Conservation (phyloP, 2,329 filamentous ascomycete genomes). For the Akanthomyces lecanii region DNA sequence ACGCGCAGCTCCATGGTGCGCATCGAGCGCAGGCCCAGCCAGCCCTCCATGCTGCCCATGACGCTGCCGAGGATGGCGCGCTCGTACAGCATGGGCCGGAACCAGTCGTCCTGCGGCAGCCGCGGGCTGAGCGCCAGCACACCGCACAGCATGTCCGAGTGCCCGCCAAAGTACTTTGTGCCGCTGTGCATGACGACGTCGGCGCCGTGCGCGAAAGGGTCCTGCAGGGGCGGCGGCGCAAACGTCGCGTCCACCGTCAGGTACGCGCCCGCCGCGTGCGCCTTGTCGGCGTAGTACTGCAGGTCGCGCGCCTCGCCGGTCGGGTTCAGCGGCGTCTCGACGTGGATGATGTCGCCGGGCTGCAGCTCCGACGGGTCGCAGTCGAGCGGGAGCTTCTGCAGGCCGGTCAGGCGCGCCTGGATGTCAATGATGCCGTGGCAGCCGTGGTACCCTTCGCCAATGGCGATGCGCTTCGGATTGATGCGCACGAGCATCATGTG, state of each 20-base stretch:
- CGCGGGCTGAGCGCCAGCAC: conserved; percentile 63
- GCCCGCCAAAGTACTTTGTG: conserved; percentile 94
- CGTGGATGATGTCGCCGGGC: conserved; percentile 77
- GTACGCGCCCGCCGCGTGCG: conserved; percentile 66
- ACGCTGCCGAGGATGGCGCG: conserved; percentile 75
- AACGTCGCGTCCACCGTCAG: conserved; percentile 90
- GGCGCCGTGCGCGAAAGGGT: conserved; percentile 76
- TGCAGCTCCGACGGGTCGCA: conserved; percentile 62
- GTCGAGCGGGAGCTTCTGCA: conserved; percentile 68
- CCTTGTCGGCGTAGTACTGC: conserved; percentile 64
- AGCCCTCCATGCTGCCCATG: conserved; percentile 86
- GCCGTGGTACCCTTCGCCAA: conserved; percentile 86
- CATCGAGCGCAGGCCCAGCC: conserved; percentile 83
- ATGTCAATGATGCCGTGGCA: conserved; percentile 80
- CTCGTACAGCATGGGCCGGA: conserved; percentile 59
- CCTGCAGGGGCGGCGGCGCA: conserved; percentile 81
- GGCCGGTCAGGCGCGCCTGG: conserved; percentile 69
- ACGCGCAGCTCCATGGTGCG: conserved; percentile 84
- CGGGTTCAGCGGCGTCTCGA: conserved; percentile 93
- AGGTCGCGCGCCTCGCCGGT: conserved; percentile 77
- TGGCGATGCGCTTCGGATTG: conserved; percentile 77
- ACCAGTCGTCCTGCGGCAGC: conserved; percentile 45
- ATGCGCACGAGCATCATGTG: conserved; percentile 81
- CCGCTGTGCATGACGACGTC: conserved; percentile 90
- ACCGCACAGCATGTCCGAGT: conserved; percentile 89